Evolutionary conservation across 805 yeast genomes (phyloP).

Genomic region (Candida railenensis): DNA sequence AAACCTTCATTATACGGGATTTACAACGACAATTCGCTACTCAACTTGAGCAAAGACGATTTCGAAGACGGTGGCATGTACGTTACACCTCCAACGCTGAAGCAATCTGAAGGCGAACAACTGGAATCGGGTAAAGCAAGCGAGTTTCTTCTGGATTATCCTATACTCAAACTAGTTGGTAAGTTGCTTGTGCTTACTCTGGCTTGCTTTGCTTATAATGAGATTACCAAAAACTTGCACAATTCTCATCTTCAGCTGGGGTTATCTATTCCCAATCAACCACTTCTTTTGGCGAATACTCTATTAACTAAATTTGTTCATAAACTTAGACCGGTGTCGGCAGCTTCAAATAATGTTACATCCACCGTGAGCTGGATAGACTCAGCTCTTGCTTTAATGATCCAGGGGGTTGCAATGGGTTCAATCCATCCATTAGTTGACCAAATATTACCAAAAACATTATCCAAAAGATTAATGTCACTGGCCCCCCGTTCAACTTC

Average conservation of each 20-base stretch:
- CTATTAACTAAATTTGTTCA: conserved; percentile 24
- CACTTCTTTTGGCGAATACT: conserved; percentile 34
- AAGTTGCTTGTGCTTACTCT: conserved; percentile 25
- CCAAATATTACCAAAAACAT: conserved; percentile 24
- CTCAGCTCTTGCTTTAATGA: conserved; percentile 25
- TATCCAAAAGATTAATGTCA: conserved; percentile 32
- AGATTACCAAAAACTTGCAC: conserved; percentile 51
- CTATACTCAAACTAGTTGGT: not conserved
- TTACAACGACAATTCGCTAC: conserved; percentile 44
- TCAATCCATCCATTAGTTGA: conserved; percentile 48
- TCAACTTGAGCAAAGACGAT: conserved; percentile 27
- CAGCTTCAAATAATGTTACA: not conserved
- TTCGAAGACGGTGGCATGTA: not conserved
- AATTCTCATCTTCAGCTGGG: conserved; percentile 44
- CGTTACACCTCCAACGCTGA: conserved; percentile 4
- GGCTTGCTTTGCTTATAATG: conserved; percentile 55
- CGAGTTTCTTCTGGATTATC: not conserved
- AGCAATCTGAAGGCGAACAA: conserved; percentile 1
- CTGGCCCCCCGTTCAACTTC: conserved; percentile 33
- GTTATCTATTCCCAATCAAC: conserved; percentile 40
- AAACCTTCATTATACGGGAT: conserved; percentile 52
- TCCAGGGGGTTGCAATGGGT: conserved; percentile 64
- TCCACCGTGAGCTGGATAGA: conserved; percentile 10
- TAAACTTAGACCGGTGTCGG: conserved; percentile 17
- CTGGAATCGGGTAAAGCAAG: not conserved